A percentile compares a stretch with the other conserved stretches of the same genome.
These are phyloP conservation scores for Colletotrichum somersetense DNA, from an alignment of 2,329 filamentous ascomycete genomes.

Conservation along the genomic window DNA sequence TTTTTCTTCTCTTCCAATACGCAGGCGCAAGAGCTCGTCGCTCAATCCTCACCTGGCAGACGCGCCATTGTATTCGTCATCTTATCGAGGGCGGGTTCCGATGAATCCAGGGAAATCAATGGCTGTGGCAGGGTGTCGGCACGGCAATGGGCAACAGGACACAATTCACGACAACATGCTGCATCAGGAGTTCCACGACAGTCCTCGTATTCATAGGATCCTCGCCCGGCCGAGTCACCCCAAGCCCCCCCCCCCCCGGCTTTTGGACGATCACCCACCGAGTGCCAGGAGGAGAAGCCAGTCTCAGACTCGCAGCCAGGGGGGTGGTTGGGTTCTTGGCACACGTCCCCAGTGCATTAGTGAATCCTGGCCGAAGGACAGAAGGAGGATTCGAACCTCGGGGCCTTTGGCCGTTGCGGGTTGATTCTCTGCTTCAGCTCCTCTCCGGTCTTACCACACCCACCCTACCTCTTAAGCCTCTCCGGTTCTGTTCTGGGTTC, in stretches of 20 bases:
- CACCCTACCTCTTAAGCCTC: neutral
- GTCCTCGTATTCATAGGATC: slow-evolving; percentile 27
- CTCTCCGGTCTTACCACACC: slow-evolving; percentile 6
- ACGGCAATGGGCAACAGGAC: neutral
- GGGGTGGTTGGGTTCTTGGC: slow-evolving; percentile 13
- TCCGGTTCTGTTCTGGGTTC: neutral
- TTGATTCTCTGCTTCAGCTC: slow-evolving; percentile 12
- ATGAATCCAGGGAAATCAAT: slow-evolving; percentile 14
- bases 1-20: neutral
- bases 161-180: neutral
- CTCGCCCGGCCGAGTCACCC: slow-evolving; percentile 24
- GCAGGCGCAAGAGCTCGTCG: slow-evolving; percentile 1
- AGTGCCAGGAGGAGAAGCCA: slow-evolving; percentile 13
- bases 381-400: slow-evolving; percentile 6
- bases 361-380: slow-evolving; percentile 18
- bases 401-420: slow-evolving; percentile 3
- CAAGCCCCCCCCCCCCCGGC: neutral
- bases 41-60: slow-evolving; percentile 19
- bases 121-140: neutral
- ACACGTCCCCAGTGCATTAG: slow-evolving; percentile 35
- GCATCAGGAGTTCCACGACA: slow-evolving; percentile 31
- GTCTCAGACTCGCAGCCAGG: slow-evolving; percentile 15
- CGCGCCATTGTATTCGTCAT: neutral
- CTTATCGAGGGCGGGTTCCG: neutral
- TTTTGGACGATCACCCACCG: slow-evolving; percentile 29